phyloP scores from a whole-genome alignment of 1,139 yeast species.

The Pneumocystis jirovecii region DNA sequence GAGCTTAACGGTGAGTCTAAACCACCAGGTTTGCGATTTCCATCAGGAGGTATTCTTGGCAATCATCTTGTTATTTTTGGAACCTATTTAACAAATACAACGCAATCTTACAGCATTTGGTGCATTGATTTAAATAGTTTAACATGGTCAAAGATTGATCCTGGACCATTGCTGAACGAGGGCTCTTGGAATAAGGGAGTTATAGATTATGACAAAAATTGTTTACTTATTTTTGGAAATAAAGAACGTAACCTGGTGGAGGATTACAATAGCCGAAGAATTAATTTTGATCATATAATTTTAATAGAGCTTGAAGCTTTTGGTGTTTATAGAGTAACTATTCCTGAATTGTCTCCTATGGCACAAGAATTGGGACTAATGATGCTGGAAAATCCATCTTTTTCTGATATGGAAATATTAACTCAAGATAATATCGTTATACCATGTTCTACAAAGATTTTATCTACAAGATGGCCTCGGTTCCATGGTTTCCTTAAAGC shows the following conservation, averaged over 20 bases:
- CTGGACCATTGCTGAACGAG: slow-evolving; percentile 1
- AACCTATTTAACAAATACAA: slow-evolving; percentile 8
- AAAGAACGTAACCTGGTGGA: slow-evolving; percentile 9
- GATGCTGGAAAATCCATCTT: slow-evolving; percentile 1
- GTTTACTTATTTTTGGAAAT: slow-evolving; percentile 10
- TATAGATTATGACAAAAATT: slow-evolving; percentile 3
- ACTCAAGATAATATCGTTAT: slow-evolving; percentile 9
- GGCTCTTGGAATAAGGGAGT: slow-evolving; percentile 12
- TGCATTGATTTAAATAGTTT: slow-evolving; percentile 3
- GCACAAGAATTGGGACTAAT: slow-evolving; percentile 7
- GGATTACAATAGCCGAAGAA: slow-evolving; percentile 12
- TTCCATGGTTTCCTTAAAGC: slow-evolving; percentile 1
- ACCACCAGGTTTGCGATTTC: slow-evolving; percentile 18
- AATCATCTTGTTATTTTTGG: slow-evolving; percentile 15
- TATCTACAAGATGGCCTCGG: slow-evolving; percentile 9
- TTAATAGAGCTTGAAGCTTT: slow-evolving; percentile 11
- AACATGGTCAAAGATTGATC: slow-evolving; percentile 6
- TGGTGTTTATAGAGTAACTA: slow-evolving; percentile 5
- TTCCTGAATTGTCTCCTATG: slow-evolving; percentile 1
- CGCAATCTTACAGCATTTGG: slow-evolving; percentile 11
- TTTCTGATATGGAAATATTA: slow-evolving; percentile 11
- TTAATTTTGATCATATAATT: slow-evolving; percentile 11
- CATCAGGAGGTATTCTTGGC: slow-evolving; percentile 14
- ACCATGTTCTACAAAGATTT: slow-evolving; percentile 10
- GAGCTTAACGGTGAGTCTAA: slow-evolving; percentile 2